These are phyloP conservation scores for Trichophyton mentagrophytes DNA, from an alignment of 2,329 filamentous ascomycete species.

Conservation along the genomic window DNA sequence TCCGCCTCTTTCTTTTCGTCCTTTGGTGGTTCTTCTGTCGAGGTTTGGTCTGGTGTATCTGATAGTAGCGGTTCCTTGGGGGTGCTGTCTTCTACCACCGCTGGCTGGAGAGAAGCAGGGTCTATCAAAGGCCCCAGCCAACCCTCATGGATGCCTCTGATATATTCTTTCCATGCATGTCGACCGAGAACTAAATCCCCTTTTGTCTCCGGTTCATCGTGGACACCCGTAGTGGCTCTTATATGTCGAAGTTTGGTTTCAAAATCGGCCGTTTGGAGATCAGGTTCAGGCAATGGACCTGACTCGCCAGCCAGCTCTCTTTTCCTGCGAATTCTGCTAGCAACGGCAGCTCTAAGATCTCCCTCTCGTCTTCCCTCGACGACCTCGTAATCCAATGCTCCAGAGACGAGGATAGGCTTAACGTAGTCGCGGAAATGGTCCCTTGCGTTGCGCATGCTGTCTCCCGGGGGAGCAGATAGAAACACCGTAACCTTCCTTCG, in stretches of 20 bases:
- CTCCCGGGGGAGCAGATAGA: constrained; percentile 72
- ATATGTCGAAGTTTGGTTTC: constrained; percentile 51
- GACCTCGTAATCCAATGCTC: constrained; percentile 90
- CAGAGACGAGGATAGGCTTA: constrained; percentile 80
- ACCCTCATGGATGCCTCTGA: constrained; percentile 84
- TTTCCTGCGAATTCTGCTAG: constrained; percentile 64
- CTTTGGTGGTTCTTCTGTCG: constrained; percentile 2
- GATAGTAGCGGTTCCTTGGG: background rate
- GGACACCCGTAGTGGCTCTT: constrained; percentile 53
- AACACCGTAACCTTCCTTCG: constrained; percentile 78
- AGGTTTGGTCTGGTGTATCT: background rate
- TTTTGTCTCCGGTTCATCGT: constrained; percentile 57
- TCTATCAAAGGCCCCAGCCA: constrained; percentile 75
- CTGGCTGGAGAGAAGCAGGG: constrained; percentile 17
- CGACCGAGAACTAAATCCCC: constrained; percentile 84
- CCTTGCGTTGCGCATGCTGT: constrained; percentile 70
- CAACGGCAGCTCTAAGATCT: constrained; percentile 76
- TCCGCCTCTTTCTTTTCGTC: constrained; percentile 41
- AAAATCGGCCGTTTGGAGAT: constrained; percentile 32
- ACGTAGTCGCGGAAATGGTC: constrained; percentile 95
- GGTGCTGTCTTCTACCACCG: constrained; percentile 8
- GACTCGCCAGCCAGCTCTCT: constrained; percentile 50
- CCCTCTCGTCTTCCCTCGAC: constrained; percentile 84
- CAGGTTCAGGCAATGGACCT: constrained; percentile 25
- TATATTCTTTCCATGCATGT: constrained; percentile 95